phyloP scores from a whole-genome alignment of 2,329 filamentous ascomycete species.

The Colletotrichum tropicicola region DNA sequence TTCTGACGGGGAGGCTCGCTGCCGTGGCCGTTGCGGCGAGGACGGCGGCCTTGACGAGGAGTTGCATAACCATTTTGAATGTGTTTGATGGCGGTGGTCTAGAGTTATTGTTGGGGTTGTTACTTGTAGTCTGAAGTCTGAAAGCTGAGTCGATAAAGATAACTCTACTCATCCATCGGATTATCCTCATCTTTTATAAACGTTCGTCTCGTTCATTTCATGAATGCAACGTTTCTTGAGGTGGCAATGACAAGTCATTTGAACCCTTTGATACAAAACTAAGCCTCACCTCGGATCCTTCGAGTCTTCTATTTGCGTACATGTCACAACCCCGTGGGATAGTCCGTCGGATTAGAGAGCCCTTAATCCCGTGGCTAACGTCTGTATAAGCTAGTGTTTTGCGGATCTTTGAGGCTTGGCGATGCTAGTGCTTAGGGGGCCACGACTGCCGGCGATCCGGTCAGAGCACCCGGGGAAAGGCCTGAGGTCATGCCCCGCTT shows the following conservation, averaged over 20 bases:
- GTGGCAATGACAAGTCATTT: neutral
- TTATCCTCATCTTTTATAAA: neutral
- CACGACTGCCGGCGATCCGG: neutral
- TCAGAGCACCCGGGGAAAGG: neutral
- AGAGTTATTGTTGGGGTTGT: neutral
- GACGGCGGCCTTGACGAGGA: neutral
- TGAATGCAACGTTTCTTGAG: neutral
- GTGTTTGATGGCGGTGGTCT: neutral
- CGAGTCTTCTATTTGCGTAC: neutral
- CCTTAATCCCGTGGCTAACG: neutral
- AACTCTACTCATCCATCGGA: no score
- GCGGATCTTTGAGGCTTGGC: conserved; percentile 2
- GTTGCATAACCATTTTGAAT: neutral
- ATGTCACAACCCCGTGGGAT: neutral
- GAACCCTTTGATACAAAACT: neutral
- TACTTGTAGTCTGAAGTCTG: neutral
- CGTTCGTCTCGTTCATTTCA: neutral
- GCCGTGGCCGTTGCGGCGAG: neutral
- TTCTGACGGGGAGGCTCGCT: neutral
- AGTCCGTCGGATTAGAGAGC: neutral
- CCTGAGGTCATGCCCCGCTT: neutral
- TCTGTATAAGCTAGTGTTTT: neutral
- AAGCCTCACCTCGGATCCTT: conserved; percentile 4
- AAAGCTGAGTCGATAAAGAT: no score
- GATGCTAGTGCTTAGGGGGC: conserved; percentile 4